Evolutionary conservation across 805 yeast species (phyloP), one percentile per base, ranked within the genome.

Genomic region (Suhomyces pyralidae): DNA sequence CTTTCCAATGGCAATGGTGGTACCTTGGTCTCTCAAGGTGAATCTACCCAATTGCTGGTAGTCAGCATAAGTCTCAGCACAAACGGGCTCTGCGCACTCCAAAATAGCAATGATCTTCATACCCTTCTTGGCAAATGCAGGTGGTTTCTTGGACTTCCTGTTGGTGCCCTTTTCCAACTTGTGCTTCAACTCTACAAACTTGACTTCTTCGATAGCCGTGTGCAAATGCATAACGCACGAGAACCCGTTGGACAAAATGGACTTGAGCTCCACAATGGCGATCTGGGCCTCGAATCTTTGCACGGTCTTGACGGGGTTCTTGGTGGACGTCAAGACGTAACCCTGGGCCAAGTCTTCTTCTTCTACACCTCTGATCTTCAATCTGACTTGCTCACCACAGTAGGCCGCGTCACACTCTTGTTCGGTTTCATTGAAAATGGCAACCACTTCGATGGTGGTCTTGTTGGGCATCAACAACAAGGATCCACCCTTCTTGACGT

Each of bases 171-270:
- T 93, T 73, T 94, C 96, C 64, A 94, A 79, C 76, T 93, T 91
- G 77, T 94, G 98, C 67, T 91, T 79, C 70, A 94, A 81, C 64
- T 85, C 84, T 49, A 85, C 79, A 67, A 94, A 83, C 24, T 81
- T 80, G 50, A 94, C 97, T 74, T 94, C 99, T 76, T 94, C 98
- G 61, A 93, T 91, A 51, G 98, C 98, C 48, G 98, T 90, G 78
- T 94, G 99, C 62, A 94, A 87, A 68, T 94, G 99, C 97, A 94
- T 93, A 51, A 94, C 97, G 81, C 98, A 94, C 12, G 97, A 85
- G 79, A 85, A 94, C 52, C 99, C 99, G 49, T 96, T 85, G 4
- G 99, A 89, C 66, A 94, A 79, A 66, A 94, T 94, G 17, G 97
- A 88, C 76, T 89, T 91, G 72, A 94, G 83, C 76, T 94, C 99